A percentile compares a stretch with the other conserved stretches of the same genome.
Conservation (phyloP, 495 filamentous ascomycete species). For the Talaromyces liani region DNA sequence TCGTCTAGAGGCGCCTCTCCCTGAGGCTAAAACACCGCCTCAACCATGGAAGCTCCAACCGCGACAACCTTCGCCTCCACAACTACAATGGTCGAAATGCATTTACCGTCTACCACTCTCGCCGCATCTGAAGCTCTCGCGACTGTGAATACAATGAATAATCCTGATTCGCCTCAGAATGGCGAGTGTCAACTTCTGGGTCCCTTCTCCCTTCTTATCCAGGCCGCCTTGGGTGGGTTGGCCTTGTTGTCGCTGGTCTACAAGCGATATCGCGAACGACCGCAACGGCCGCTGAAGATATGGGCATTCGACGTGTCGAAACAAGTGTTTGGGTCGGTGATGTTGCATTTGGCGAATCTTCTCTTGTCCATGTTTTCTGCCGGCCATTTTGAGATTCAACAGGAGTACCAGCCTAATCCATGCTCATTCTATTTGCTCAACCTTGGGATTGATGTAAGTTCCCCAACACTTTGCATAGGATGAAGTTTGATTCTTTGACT, state of each 20-base stretch:
- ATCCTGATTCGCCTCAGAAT: conserved; percentile 29
- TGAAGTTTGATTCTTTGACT: too few species aligned
- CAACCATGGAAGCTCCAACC: conserved; percentile 2
- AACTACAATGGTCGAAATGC: background rate
- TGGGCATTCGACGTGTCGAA: conserved; percentile 97
- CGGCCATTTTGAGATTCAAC: conserved; percentile 55
- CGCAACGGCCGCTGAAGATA: conserved; percentile 84
- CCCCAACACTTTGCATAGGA: background rate
- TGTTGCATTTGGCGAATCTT: conserved; percentile 87
- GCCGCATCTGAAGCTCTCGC: background rate
- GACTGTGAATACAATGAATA: background rate
- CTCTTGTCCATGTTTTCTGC: conserved; percentile 93
- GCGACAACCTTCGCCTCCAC: background rate
- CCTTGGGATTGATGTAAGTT: conserved; percentile 86
- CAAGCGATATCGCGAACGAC: conserved; percentile 87
- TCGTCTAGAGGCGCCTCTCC: background rate
- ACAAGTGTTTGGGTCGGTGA: conserved; percentile 88
- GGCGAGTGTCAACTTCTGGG: conserved; percentile 80
- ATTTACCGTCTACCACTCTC: conserved; percentile 11
- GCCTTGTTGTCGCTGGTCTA: conserved; percentile 82
- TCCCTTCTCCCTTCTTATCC: conserved; percentile 80
- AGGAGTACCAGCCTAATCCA: conserved; percentile 75
- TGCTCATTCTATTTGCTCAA: conserved; percentile 96
- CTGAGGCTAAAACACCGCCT: background rate
- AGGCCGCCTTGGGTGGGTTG: conserved; percentile 76